A percentile compares a stretch with the other conserved stretches of the same genome.
These are phyloP conservation scores for Rosa lucieae DNA, from an alignment of 306 rosid species.

Conservation along the genomic window DNA sequence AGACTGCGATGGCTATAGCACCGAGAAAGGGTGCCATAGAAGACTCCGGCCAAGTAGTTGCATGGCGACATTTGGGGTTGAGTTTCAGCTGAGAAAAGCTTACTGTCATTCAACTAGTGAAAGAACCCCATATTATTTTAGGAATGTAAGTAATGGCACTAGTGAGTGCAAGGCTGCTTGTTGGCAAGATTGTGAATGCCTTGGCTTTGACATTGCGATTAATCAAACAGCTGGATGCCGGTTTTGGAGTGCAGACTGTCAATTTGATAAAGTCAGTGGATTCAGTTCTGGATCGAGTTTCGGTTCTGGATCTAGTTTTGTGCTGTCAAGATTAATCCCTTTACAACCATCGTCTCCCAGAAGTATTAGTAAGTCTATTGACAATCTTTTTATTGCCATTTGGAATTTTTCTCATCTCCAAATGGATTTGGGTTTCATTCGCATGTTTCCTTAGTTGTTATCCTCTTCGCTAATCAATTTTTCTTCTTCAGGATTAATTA, in stretches of 20 bases:
- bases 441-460: neutral
- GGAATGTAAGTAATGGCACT: neutral
- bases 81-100: neutral
- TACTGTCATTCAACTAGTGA: neutral
- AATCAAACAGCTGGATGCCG: neutral
- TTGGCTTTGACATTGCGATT: neutral
- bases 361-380: neutral
- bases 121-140: neutral
- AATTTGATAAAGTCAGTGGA: neutral
- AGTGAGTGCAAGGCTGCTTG: constrained; percentile 5
- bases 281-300: neutral
- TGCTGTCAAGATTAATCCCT: neutral
- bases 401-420: too few relatives aligned
- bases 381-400: neutral
- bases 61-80: neutral
- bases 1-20: neutral
- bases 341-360: neutral
- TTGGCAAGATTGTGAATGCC: constrained; percentile 22
- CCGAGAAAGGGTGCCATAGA: neutral
- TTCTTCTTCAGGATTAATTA: neutral
- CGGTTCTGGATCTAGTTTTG: neutral
- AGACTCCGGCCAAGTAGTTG: neutral
- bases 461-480: neutral
- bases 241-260: neutral
- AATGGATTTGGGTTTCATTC: too few relatives aligned